These are phyloP conservation scores for Solanum appendiculatum DNA, from an alignment of 257 asterid species.

Conservation along the genomic window DNA sequence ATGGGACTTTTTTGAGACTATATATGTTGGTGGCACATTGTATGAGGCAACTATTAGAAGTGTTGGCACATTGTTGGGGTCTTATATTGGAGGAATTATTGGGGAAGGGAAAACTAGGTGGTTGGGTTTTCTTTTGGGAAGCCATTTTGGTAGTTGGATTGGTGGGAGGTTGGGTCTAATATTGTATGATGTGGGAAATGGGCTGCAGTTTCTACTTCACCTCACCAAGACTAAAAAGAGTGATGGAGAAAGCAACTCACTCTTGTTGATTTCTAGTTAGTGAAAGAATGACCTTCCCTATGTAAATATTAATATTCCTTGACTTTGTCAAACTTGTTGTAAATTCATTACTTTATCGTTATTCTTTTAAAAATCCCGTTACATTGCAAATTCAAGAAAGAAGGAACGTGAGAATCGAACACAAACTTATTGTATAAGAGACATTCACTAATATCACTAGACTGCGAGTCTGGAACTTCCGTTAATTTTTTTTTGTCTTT, in stretches of 20 bases:
- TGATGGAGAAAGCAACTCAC: background rate
- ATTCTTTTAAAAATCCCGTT: background rate
- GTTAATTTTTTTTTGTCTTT: background rate
- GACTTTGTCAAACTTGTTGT: background rate
- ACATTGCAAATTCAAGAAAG: background rate
- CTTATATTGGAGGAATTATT: constrained; percentile 34
- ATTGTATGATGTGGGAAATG: constrained; percentile 36
- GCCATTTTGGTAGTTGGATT: constrained; percentile 52
- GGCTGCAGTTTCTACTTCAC: constrained; percentile 18
- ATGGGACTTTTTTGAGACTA: constrained; percentile 48
- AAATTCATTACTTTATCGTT: background rate
- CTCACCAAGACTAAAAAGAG: background rate
- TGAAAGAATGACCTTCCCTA: background rate
- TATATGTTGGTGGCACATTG: constrained; percentile 33
- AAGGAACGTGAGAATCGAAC: background rate
- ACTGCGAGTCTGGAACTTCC: rapidly evolving
- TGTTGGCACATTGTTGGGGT: constrained; percentile 30
- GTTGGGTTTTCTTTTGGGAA: constrained; percentile 49
- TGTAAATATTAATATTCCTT: background rate
- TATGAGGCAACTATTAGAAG: constrained; percentile 35
- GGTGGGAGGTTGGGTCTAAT: constrained; percentile 47
- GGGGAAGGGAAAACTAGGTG: constrained; percentile 45
- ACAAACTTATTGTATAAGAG: background rate
- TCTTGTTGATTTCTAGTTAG: background rate
- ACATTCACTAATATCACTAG: background rate